These are phyloP conservation scores for Zopfochytrium polystomum DNA, from an alignment of 371 early-diverging fungal species.

Conservation along the genomic window DNA sequence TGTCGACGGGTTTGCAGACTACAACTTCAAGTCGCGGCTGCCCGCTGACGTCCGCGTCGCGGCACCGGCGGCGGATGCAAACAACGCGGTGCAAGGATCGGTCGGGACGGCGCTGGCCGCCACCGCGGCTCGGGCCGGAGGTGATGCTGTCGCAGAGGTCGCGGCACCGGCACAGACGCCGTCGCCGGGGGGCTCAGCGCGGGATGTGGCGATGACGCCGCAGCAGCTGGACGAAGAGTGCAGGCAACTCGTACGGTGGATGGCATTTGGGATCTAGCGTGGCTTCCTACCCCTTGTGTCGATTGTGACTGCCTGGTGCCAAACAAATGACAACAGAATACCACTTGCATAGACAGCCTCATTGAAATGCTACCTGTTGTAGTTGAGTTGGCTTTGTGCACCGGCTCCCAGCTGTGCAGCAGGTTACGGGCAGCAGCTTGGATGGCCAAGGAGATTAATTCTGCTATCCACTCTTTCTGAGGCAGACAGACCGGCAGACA, in stretches of 20 bases:
- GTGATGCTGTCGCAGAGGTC: neutral
- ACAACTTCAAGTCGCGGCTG: conserved; percentile 1
- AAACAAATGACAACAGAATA: too few species aligned
- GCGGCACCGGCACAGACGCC: neutral
- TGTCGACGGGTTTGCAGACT: neutral
- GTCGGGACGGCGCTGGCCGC: neutral
- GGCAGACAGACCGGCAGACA: too few species aligned
- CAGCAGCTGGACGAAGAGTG: neutral
- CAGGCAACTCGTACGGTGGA: neutral
- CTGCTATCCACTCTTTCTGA: too few species aligned
- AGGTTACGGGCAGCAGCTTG: too few species aligned
- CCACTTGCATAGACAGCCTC: too few species aligned
- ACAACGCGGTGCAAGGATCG: neutral
- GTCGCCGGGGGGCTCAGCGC: neutral
- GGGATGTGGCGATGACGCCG: neutral
- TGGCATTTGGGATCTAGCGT: neutral
- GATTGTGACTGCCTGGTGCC: too few species aligned
- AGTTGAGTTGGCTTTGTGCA: too few species aligned
- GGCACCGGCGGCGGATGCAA: neutral
- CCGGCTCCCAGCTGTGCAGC: too few species aligned
- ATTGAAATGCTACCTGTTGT: too few species aligned
- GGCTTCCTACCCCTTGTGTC: too few species aligned
- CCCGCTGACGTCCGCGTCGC: neutral
- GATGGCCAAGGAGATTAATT: too few species aligned
- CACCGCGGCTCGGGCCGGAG: neutral